These are phyloP conservation scores for Botrytis porri DNA, from an alignment of 2,329 filamentous ascomycete genomes.

Conservation along the genomic window DNA sequence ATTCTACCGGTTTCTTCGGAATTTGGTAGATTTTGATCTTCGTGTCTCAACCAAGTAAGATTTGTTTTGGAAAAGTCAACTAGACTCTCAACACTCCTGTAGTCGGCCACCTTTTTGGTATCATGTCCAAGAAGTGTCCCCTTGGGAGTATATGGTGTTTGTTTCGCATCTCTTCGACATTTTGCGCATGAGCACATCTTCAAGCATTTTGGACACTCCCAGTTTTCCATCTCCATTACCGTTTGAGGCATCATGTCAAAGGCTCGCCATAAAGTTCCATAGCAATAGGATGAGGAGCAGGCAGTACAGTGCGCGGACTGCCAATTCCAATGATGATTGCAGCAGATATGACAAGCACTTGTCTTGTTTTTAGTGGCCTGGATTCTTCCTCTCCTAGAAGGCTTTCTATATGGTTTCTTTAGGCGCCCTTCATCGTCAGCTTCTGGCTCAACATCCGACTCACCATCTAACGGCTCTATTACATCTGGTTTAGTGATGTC, in stretches of 20 bases:
- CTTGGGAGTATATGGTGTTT: slow-evolving; percentile 78
- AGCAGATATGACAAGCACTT: slow-evolving; percentile 77
- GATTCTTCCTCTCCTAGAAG: slow-evolving; percentile 40
- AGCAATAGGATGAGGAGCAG: slow-evolving; percentile 81
- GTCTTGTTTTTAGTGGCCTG: slow-evolving; percentile 48
- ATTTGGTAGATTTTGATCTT: slow-evolving; percentile 44
- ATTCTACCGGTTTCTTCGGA: slow-evolving; percentile 42
- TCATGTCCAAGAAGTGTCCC: slow-evolving; percentile 88
- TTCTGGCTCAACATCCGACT: slow-evolving; percentile 52
- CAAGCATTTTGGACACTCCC: slow-evolving; percentile 85
- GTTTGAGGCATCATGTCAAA: slow-evolving; percentile 86
- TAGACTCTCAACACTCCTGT: slow-evolving; percentile 82
- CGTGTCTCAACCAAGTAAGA: slow-evolving; percentile 71
- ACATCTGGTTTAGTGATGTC: slow-evolving; percentile 57
- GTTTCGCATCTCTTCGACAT: slow-evolving; percentile 66
- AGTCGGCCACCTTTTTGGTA: slow-evolving; percentile 84
- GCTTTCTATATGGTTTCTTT: slow-evolving; percentile 49
- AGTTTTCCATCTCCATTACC: slow-evolving; percentile 75
- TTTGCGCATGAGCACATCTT: slow-evolving; percentile 82
- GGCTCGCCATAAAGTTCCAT: slow-evolving; percentile 85
- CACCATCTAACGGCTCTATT: slow-evolving; percentile 37
- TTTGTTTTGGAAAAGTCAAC: slow-evolving; percentile 92
- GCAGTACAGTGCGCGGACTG: slow-evolving; percentile 78
- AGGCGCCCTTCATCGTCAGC: slow-evolving; percentile 61
- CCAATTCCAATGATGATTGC: slow-evolving; percentile 75